Evolutionary conservation across 129 eudicot genomes (phyloP).

Genomic region (Silybum marianum): DNA sequence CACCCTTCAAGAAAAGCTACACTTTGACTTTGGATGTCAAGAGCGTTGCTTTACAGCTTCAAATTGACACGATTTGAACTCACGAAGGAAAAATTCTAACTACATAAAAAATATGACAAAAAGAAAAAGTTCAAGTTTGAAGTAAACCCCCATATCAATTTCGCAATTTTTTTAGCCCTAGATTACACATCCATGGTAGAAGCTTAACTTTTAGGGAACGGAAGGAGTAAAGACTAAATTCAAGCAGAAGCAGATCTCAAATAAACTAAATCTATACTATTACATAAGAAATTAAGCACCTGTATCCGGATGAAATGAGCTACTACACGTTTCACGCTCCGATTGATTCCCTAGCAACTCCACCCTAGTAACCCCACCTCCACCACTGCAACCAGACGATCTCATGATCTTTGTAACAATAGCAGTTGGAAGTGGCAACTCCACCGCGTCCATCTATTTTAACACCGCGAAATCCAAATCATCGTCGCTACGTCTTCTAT

Average conservation of each 20-base stretch:
- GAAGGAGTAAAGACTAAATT: not conserved
- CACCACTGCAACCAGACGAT: conserved; percentile 71
- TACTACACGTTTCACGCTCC: conserved; percentile 35
- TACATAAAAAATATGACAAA: not conserved
- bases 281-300: conserved; percentile 39
- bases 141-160: conserved; percentile 10
- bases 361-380: conserved; percentile 46
- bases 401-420: conserved; percentile 68
- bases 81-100: not conserved
- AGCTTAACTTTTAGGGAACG: not conserved
- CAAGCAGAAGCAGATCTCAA: not conserved
- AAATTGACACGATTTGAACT: conserved; percentile 6
- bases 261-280: conserved; percentile 3
- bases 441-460: conserved; percentile 50
- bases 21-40: conserved; percentile 7
- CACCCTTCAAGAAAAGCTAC: not conserved
- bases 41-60: not conserved
- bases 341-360: conserved; percentile 33
- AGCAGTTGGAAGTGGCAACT: conserved; percentile 56
- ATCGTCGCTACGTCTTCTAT: conserved; percentile 6
- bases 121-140: conserved; percentile 2
- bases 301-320: conserved; percentile 42
- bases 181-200: conserved; percentile 8
- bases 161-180: conserved; percentile 12
- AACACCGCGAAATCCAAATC: conserved; percentile 31